Conservation (phyloP, 495 filamentous ascomycete species). For the Penicillium parvum region DNA sequence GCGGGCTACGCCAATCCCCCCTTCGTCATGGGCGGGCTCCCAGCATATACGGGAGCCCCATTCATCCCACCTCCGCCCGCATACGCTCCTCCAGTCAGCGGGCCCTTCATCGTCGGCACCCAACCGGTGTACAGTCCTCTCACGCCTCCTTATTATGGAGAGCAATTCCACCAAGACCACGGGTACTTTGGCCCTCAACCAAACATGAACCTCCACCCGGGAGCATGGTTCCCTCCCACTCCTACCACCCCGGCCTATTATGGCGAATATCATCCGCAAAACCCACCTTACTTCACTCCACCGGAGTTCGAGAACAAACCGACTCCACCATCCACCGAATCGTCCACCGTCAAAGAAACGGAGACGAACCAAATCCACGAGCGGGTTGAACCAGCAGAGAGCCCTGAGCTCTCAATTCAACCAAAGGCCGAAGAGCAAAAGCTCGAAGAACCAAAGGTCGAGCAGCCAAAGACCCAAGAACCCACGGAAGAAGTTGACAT, state of each 20-base stretch:
- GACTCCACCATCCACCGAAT: too few relatives aligned
- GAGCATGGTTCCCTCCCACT: background rate
- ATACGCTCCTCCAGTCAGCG: too few relatives aligned
- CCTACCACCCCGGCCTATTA: background rate
- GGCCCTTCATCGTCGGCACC: background rate
- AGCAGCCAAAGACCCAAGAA: background rate
- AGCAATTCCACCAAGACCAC: background rate
- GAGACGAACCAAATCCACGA: too few relatives aligned
- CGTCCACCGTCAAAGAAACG: too few relatives aligned
- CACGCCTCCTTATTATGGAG: background rate
- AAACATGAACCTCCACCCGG: background rate
- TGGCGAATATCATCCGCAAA: background rate
- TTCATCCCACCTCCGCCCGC: too few relatives aligned
- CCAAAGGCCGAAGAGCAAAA: background rate
- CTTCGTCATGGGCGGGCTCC: background rate
- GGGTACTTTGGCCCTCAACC: slow-evolving; percentile 1
- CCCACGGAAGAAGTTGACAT: background rate
- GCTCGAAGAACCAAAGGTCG: background rate
- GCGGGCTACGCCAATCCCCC: background rate
- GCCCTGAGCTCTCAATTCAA: too few relatives aligned
- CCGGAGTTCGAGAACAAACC: too few relatives aligned
- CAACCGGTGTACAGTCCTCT: background rate
- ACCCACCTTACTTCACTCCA: too few relatives aligned
- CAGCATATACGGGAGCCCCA: too few relatives aligned
- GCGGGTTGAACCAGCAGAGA: too few relatives aligned